Conservation (phyloP, 352 stramenopile genomes). For the Blastocystis sp. region DNA sequence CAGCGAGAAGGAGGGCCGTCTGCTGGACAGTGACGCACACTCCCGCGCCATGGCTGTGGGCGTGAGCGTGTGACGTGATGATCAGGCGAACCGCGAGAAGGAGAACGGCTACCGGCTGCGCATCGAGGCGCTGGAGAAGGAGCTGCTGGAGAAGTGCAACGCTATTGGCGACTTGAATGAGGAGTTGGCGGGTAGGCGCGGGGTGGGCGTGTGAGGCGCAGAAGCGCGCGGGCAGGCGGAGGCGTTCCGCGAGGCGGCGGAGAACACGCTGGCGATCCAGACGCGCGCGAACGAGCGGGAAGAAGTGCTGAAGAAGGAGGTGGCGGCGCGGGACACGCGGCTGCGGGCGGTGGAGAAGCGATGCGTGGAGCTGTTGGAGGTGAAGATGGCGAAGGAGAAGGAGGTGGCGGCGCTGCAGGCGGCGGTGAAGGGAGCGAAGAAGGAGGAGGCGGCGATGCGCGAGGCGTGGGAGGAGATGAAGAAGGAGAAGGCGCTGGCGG, state of each 20-base stretch:
- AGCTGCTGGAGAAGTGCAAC: slow-evolving; percentile 14
- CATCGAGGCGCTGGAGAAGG: slow-evolving; percentile 36
- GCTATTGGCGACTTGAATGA: slow-evolving; percentile 16
- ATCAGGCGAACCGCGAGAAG: not conserved
- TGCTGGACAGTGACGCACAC: slow-evolving; percentile 35
- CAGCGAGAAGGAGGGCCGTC: slow-evolving; percentile 18
- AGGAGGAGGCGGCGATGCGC: slow-evolving; percentile 15
- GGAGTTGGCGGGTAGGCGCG: not conserved
- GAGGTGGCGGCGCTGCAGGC: slow-evolving; percentile 12
- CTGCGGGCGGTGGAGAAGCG: not conserved
- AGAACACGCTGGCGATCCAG: slow-evolving; percentile 30
- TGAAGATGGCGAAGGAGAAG: slow-evolving; percentile 32
- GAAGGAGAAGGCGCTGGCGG: not conserved
- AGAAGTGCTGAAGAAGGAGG: not conserved
- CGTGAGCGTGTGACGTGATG: not conserved
- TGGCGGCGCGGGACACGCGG: not conserved
- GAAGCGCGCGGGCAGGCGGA: not conserved
- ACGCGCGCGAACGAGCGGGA: not conserved
- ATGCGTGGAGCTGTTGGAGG: slow-evolving; percentile 23
- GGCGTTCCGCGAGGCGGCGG: slow-evolving; percentile 1
- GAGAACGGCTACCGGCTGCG: slow-evolving; percentile 56
- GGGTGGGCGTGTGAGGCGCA: too few relatives aligned
- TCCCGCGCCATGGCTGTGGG: not conserved
- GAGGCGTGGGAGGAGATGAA: not conserved
- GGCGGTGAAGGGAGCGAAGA: not conserved